Conservation (phyloP, 148 eudicot species). For the Arctostaphylos glauca region DNA sequence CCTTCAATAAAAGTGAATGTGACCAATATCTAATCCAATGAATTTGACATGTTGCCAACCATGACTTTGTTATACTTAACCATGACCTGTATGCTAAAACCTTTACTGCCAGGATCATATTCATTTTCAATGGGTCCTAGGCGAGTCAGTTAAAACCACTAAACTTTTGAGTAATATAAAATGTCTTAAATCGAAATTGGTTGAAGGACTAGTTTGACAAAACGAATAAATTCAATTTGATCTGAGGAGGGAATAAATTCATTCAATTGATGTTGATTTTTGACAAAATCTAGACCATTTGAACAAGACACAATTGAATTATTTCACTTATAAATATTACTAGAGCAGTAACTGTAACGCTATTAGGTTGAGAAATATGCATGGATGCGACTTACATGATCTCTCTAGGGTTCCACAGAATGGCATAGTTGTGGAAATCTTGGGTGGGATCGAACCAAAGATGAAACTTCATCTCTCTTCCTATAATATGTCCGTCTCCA, state of each 20-base stretch:
- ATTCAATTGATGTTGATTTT: background rate
- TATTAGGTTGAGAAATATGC: too few relatives aligned
- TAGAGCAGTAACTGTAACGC: too few relatives aligned
- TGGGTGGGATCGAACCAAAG: conserved; percentile 94
- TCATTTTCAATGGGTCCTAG: background rate
- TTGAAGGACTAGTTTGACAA: background rate
- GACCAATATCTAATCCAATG: background rate
- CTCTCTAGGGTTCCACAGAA: conserved; percentile 76
- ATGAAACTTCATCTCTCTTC: conserved; percentile 92
- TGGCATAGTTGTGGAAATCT: conserved; percentile 83
- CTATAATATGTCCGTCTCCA: conserved; percentile 84
- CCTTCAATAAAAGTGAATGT: background rate
- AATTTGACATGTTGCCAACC: background rate
- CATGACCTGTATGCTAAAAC: background rate
- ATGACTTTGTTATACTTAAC: background rate
- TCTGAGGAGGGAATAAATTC: background rate
- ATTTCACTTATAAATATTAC: too few relatives aligned
- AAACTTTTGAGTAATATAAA: background rate
- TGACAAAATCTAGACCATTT: too few relatives aligned
- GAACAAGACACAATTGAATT: too few relatives aligned
- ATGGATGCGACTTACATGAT: conserved; percentile 55
- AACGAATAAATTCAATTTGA: too few relatives aligned
- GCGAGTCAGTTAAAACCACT: background rate
- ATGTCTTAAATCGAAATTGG: background rate
- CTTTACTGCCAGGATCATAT: too few relatives aligned